Evolutionary conservation across 2,329 filamentous ascomycete genomes (phyloP).

Genomic region (Aspergillus vadensis): DNA sequence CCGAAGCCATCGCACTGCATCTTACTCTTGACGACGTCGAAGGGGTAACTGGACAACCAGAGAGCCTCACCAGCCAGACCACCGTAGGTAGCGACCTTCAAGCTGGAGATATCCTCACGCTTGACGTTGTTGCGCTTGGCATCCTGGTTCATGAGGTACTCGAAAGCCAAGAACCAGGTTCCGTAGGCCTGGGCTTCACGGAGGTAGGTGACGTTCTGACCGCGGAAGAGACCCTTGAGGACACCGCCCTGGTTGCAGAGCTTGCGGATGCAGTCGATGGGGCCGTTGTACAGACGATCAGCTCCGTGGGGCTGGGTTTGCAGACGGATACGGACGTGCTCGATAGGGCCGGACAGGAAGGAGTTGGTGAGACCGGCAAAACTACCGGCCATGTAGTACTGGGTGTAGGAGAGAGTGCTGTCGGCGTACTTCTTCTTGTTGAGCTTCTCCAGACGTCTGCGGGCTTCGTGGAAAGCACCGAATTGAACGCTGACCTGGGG

Average conservation of each 20-base stretch:
- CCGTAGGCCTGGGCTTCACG: slow-evolving; percentile 95
- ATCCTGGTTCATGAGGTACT: slow-evolving; percentile 94
- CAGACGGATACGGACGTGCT: slow-evolving; percentile 93
- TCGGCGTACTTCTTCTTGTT: slow-evolving; percentile 57
- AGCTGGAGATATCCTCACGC: slow-evolving; percentile 75
- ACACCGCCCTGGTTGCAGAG: slow-evolving; percentile 70
- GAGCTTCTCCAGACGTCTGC: slow-evolving; percentile 76
- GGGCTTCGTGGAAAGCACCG: slow-evolving; percentile 91
- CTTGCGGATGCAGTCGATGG: slow-evolving; percentile 87
- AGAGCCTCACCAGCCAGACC: slow-evolving; percentile 91
- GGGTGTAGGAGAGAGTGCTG: slow-evolving; percentile 68
- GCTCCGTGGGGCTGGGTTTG: slow-evolving; percentile 94
- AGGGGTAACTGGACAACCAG: slow-evolving; percentile 91
- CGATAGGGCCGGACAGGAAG: slow-evolving; percentile 84
- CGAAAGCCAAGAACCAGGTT: slow-evolving; percentile 91
- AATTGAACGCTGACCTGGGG: slow-evolving; percentile 83
- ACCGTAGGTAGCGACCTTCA: slow-evolving; percentile 89
- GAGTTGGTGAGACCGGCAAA: slow-evolving; percentile 92
- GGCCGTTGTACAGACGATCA: slow-evolving; percentile 75
- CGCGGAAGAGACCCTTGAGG: slow-evolving; percentile 77
- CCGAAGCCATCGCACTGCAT: slow-evolving; percentile 98
- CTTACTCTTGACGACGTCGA: slow-evolving; percentile 98
- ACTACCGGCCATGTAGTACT: slow-evolving; percentile 89
- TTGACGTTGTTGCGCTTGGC: slow-evolving; percentile 73
- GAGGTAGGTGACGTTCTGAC: slow-evolving; percentile 78